A percentile compares a stretch with the other conserved stretches of the same genome.
Conservation (phyloP, 495 filamentous ascomycete genomes). For the Penicillium steckii region DNA sequence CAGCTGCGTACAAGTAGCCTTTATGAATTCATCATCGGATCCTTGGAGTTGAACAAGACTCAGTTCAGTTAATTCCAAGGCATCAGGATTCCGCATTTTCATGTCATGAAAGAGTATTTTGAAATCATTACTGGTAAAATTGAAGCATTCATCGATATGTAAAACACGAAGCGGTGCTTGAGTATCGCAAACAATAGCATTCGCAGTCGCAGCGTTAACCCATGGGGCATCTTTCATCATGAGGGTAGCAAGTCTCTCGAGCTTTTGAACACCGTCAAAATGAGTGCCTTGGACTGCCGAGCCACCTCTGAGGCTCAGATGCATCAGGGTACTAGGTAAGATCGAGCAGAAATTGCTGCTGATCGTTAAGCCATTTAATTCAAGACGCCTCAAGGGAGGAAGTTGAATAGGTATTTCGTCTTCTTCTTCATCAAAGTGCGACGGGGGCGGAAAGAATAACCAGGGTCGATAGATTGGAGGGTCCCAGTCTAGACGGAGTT, state of each 20-base stretch:
- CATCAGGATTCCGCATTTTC: slow-evolving; percentile 1
- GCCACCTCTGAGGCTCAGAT: slow-evolving; percentile 31
- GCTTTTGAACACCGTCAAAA: neutral
- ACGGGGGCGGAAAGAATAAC: slow-evolving; percentile 15
- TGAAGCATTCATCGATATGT: slow-evolving; percentile 29
- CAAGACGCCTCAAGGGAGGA: slow-evolving; percentile 29
- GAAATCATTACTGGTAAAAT: slow-evolving; percentile 9
- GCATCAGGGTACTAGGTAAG: slow-evolving; percentile 32
- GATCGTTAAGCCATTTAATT: slow-evolving; percentile 29
- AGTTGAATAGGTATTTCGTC: slow-evolving; percentile 4
- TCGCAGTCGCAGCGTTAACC: slow-evolving; percentile 15
- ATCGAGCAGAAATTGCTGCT: slow-evolving; percentile 11
- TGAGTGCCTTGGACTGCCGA: slow-evolving; percentile 6
- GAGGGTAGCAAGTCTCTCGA: slow-evolving; percentile 34
- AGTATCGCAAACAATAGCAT: slow-evolving; percentile 5
- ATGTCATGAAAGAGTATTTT: neutral
- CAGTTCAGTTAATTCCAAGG: slow-evolving; percentile 26
- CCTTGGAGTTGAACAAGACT: slow-evolving; percentile 23
- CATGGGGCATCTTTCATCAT: slow-evolving; percentile 30
- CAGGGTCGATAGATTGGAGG: slow-evolving; percentile 22
- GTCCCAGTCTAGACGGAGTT: slow-evolving; percentile 34
- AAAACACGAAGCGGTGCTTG: slow-evolving; percentile 28
- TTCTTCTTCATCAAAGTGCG: neutral
- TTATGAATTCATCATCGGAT: slow-evolving; percentile 22
- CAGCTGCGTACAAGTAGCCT: slow-evolving; percentile 14